Evolutionary conservation across 2,329 filamentous ascomycete genomes (phyloP), one percentile per base, ranked within the genome.

Genomic region (Colletotrichum musicola): DNA sequence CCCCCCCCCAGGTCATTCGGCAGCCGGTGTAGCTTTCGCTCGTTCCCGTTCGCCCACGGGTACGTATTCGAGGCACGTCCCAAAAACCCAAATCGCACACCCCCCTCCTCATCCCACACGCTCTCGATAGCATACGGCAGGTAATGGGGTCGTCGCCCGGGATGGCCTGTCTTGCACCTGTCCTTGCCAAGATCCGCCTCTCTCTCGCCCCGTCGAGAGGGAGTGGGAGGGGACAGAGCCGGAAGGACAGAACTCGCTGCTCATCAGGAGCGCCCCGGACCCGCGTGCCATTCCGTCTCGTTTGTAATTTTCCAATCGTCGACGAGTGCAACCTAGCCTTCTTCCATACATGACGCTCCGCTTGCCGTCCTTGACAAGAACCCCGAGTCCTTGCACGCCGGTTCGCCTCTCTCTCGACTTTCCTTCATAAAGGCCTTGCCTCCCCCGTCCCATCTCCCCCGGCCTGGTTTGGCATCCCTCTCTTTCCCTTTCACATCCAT

Each of bases 251-350:
- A 50, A 49, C 30, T 35, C 30, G 54, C 13, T 35, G 50, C 27
- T 51, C 38, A 42, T 13, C 44, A 30, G 14, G 49, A 25, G 38
- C 40, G 54, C 53, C 64, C 61, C 47, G 55, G 62, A 46, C 42
- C 62, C 55, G 16, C 46, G 50, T 55, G 35, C 50, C 62, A 25
- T 20, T 44, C 38, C 12, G 30, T 51, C 35, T 59, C 22, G 30
- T 65, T 50, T 65, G 63, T 67, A 69, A 69, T 69, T 67, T 56
- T 58, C 63, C 67, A 62, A 62, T 68, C 57, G 64, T 68, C 56
- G 53, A 68, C 44, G 40, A 62, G 9, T 44, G 38, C 57, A 25
- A 18, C 35, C 62, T 47, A 22, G 50, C 7, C 7, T 20, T 27
- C 64, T 68, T 62, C 63, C 57, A n/a, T 68, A 57, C 63, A 69